Evolutionary conservation across 2,329 filamentous ascomycete species (phyloP).

Genomic region (Fusarium sp.): DNA sequence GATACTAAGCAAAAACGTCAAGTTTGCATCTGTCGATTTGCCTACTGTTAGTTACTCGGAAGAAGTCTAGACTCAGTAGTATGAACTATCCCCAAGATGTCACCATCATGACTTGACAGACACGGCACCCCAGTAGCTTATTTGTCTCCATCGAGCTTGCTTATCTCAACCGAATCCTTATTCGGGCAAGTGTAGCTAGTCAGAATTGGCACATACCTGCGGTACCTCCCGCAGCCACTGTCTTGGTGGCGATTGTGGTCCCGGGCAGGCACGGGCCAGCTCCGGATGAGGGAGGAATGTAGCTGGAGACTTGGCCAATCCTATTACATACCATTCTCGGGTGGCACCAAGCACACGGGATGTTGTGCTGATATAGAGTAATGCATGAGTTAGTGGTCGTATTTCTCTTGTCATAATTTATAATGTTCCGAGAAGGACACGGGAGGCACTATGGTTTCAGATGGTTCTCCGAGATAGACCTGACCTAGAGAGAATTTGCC

Average conservation of each 20-base stretch:
- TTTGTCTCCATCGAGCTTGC: no score
- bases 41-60: neutral
- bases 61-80: neutral
- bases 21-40: neutral
- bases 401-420: neutral
- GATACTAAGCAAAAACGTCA: neutral
- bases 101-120: neutral
- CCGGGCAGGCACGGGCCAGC: neutral
- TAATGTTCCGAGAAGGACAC: fast-evolving
- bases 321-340: slow-evolving; percentile 1
- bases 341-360: neutral
- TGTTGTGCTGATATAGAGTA: neutral
- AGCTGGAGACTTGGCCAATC: neutral
- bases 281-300: slow-evolving; percentile 2
- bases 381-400: neutral
- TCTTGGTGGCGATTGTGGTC: neutral
- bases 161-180: neutral
- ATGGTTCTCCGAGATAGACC: neutral
- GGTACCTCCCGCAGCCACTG: slow-evolving; percentile 12
- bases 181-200: neutral
- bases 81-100: neutral
- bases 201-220: neutral
- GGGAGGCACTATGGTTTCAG: neutral
- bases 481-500: fast-evolving
- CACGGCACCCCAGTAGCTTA: neutral